Evolutionary conservation across 2,329 filamentous ascomycete species (phyloP), one percentile per base, ranked within the genome.

Genomic region (Talaromyces verruculosus): DNA sequence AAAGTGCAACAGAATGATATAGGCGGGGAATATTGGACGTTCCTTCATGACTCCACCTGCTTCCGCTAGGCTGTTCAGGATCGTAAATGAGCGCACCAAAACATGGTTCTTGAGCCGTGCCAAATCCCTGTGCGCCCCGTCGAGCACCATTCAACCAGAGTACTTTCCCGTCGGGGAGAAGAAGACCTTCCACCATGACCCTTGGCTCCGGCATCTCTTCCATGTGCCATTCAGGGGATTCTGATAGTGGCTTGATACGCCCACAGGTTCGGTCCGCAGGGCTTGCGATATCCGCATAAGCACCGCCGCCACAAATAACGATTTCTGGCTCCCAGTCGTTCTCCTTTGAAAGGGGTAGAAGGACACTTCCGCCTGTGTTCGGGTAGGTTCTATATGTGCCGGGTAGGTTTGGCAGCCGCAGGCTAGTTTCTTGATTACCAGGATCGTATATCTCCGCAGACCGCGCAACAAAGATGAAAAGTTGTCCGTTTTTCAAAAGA

Each of bases 1-100:
- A 78, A 13, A 88, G 77, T 8, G 85, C 83, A 30, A 88, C 84
- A 13, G 84, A 86, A 73, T 89, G 87, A 75, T 89, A 89, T 41
- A 89, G 77, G 67, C 85, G 79, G 43, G 83, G 73, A 59, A 84
- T 81, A 6, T 70, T 73, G 4, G 79, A 80, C 11, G 69, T 72
- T 11, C 79, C 79, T n/a, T 79, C 78, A 35, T 77, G 77, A 7
- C 72, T 74, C 77, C 82, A 88, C 60, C 84, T 81, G 69, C 82
- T 75, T 43, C 84, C 84, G 45, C 80, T 73, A 33, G 84, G 77
- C 68, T 83, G 78, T n/a, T 76, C 73, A 1, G 85, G 83, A 69
- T 88, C 80, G 73, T 88, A 89, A 60, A 88, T 79, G 25, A 88
- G 80, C 43, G 85, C 84, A 67, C 85, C 82, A 22, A 84, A 75